These are phyloP conservation scores for Penicillium sp. DNA, from an alignment of 2,329 filamentous ascomycete genomes.

Conservation along the genomic window DNA sequence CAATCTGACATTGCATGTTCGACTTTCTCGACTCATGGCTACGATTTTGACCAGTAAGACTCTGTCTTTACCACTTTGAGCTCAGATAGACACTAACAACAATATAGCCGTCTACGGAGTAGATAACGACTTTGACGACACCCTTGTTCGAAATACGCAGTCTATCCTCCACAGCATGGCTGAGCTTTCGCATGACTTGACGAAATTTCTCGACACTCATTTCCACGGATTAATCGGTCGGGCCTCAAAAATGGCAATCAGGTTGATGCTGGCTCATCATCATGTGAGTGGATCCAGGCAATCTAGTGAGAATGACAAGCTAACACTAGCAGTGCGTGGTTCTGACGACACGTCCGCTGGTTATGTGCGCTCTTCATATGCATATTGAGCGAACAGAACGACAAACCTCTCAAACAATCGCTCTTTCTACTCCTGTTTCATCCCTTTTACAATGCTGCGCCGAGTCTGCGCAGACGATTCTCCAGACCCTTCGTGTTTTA, in stretches of 20 bases:
- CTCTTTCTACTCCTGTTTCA: constrained; percentile 17
- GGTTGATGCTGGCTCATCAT: constrained; percentile 30
- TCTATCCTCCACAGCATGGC: constrained; percentile 29
- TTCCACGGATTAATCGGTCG: constrained; percentile 28
- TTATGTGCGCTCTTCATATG: constrained; percentile 30
- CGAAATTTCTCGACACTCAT: constrained; percentile 23
- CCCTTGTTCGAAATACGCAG: constrained; percentile 27
- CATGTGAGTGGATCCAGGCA: constrained; percentile 18
- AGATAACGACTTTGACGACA: constrained; percentile 25
- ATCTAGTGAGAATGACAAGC: not conserved
- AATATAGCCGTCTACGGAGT: constrained; percentile 28
- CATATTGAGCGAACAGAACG: constrained; percentile 26
- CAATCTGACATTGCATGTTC: constrained; percentile 28
- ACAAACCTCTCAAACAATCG: constrained; percentile 18
- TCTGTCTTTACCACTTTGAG: no score
- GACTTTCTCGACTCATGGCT: constrained; percentile 27
- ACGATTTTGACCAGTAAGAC: constrained; percentile 28
- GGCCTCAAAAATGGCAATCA: constrained; percentile 29
- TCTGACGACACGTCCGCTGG: constrained; percentile 28
- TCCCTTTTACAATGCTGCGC: constrained; percentile 29
- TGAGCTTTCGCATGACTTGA: constrained; percentile 27
- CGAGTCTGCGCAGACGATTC: constrained; percentile 27
- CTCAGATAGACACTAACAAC: not conserved
- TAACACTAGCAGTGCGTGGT: constrained; percentile 24
- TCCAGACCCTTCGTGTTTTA: constrained; percentile 26